Evolutionary conservation across 805 yeast genomes (phyloP), one percentile per base, ranked within the genome.

Genomic region (Debaryomyces hansenii): DNA sequence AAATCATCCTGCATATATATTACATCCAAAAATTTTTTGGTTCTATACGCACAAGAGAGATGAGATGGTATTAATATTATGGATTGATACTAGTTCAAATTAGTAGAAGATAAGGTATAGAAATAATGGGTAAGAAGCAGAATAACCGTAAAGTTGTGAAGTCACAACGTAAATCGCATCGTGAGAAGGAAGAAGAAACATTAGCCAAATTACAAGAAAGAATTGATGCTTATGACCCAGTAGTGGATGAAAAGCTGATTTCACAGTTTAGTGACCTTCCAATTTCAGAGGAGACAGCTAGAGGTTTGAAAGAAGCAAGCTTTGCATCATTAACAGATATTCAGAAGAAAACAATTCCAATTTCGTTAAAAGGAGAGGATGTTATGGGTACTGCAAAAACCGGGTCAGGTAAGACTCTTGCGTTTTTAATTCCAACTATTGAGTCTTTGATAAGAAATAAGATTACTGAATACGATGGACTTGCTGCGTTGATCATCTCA

Each of bases 341-440:
- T 47, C 99, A 94, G 59, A 80, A 77, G 49, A 82, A 82, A 40
- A 75, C 96, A 5, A 87, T 94, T 21, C 87, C 95, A 0, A 67
- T 77, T 11, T 82, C 94, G 0, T 69, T 94, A 49, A 83, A 87
- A 55, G 92, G 94, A 0, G 70, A 77, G 28, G 97, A 90, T 69
- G 64, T 91, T 2, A 73, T 91, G 55, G 96, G 90, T 10, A 91
- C 96, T 16, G 97, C 97, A 16, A 81, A 82, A 56, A 90, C 97
- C 0, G 92, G 92, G 2, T 87, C 96, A 3, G 97, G 97, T 18
- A 90, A 90, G 60, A 90, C 97, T 0, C 66, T 90, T 48, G 91
- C 96, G 9, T 90, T 91, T 57, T 69, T 90, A 53, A 76, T 90
- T 38, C 97, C 97, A 1, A 78, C 87, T 12, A 67, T 91, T 7